Conservation (phyloP, 192 early-diverging fungal genomes). For the Entrophospora sp. region DNA sequence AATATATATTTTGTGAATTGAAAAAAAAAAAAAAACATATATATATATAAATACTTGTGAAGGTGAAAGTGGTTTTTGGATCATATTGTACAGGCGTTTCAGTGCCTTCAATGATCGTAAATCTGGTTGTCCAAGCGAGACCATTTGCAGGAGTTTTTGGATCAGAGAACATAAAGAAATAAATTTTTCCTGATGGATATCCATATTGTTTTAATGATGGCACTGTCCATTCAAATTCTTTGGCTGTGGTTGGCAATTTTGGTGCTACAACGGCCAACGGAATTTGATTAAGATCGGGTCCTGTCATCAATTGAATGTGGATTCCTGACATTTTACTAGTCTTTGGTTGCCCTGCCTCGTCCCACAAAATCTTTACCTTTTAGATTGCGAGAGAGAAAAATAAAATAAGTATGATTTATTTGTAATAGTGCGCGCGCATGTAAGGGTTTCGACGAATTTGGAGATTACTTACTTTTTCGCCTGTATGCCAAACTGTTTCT, state of each 20-base stretch:
- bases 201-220: not conserved
- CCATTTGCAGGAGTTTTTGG: not conserved
- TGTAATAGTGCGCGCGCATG: no score
- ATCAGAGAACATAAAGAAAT: constrained; percentile 11
- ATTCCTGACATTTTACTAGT: not conserved
- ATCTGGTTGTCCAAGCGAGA: not conserved
- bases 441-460: no score
- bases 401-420: no score
- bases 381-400: no score
- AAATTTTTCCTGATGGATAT: constrained; percentile 2
- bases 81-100: not conserved
- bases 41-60: no score
- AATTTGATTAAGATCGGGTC: not conserved
- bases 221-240: not conserved
- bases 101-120: not conserved
- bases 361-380: not conserved
- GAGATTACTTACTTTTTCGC: no score
- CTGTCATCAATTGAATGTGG: not conserved
- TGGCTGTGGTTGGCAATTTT: not conserved
- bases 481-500: no score
- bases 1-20: no score
- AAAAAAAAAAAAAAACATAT: no score
- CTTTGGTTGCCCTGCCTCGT: not conserved
- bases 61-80: not conserved
- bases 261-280: not conserved